phyloP scores from a whole-genome alignment of 1,284 basidiomycete species.

The Rhodotorula sp. region DNA sequence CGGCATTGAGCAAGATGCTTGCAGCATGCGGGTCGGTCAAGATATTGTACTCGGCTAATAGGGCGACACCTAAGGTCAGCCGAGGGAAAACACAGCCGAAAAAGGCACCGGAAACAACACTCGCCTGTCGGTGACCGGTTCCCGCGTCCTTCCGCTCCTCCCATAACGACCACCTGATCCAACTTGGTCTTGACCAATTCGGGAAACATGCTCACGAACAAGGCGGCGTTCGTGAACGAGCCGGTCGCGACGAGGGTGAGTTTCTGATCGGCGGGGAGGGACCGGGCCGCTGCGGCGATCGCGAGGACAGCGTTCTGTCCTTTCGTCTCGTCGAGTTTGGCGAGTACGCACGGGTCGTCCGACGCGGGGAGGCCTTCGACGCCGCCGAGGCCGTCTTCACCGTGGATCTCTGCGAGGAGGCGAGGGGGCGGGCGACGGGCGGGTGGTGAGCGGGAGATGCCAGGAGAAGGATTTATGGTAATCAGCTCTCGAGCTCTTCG shows the following conservation, averaged over 20 bases:
- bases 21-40: conserved; percentile 67
- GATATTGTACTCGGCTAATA: conserved; percentile 69
- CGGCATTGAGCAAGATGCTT: conserved; percentile 63
- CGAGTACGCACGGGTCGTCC: conserved; percentile 8
- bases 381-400: conserved; percentile 72
- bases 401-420: conserved; percentile 67
- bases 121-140: conserved; percentile 66
- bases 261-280: conserved; percentile 50
- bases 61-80: background rate
- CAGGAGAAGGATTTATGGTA: conserved; percentile 28
- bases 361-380: conserved; percentile 64
- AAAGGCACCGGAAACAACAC: background rate
- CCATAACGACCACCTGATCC: conserved; percentile 80
- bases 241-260: conserved; percentile 70
- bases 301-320: conserved; percentile 60
- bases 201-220: conserved; percentile 69
- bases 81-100: background rate
- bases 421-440: too few species aligned
- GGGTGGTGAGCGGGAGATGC: conserved; percentile 42
- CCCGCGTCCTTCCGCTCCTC: conserved; percentile 75
- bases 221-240: conserved; percentile 76
- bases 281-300: conserved; percentile 57
- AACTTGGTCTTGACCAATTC: conserved; percentile 64
- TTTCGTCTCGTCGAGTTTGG: conserved; percentile 42
- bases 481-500: too few species aligned